A percentile compares a stretch with the other conserved stretches of the same genome.
These are phyloP conservation scores for Ophiostoma sp. DNA, from an alignment of 2,329 filamentous ascomycete genomes.

Conservation along the genomic window DNA sequence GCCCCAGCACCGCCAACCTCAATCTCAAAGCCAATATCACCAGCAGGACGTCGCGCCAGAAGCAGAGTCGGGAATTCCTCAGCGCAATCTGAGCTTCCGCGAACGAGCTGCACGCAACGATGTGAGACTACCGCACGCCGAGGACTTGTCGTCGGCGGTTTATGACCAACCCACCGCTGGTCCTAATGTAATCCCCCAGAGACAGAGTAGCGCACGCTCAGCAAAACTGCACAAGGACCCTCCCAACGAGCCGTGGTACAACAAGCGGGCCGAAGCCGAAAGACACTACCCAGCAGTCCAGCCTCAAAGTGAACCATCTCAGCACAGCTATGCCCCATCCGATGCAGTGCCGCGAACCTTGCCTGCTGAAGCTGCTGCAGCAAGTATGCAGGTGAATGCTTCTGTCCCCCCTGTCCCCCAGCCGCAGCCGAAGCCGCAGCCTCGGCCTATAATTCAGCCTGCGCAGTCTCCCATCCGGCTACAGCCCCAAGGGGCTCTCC, in stretches of 20 bases:
- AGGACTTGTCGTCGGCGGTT: not conserved
- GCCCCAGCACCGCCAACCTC: slow-evolving; percentile 26
- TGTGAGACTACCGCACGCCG: slow-evolving; percentile 34
- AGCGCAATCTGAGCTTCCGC: slow-evolving; percentile 56
- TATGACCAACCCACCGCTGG: slow-evolving; percentile 32
- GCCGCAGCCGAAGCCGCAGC: not conserved
- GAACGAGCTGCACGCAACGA: slow-evolving; percentile 50
- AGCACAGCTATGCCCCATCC: slow-evolving; percentile 20
- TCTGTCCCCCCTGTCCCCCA: not conserved
- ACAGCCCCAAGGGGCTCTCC: not conserved
- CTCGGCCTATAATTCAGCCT: not conserved
- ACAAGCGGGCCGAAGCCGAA: slow-evolving; percentile 41
- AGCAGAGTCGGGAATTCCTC: slow-evolving; percentile 38
- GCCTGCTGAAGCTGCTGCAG: slow-evolving; percentile 1
- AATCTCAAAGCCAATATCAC: slow-evolving; percentile 27
- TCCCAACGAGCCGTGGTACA: slow-evolving; percentile 40
- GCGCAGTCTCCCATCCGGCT: not conserved
- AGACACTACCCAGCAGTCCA: slow-evolving; percentile 32
- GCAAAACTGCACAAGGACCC: slow-evolving; percentile 56
- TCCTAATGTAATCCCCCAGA: slow-evolving; percentile 16
- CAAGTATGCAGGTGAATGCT: not conserved
- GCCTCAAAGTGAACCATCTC: not conserved
- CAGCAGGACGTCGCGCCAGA: too few species aligned
- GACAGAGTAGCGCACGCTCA: slow-evolving; percentile 36
- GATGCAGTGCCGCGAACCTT: slow-evolving; percentile 16